These are phyloP conservation scores for Tephrocybe sp. DNA, from an alignment of 768 basidiomycete genomes.

Conservation along the genomic window DNA sequence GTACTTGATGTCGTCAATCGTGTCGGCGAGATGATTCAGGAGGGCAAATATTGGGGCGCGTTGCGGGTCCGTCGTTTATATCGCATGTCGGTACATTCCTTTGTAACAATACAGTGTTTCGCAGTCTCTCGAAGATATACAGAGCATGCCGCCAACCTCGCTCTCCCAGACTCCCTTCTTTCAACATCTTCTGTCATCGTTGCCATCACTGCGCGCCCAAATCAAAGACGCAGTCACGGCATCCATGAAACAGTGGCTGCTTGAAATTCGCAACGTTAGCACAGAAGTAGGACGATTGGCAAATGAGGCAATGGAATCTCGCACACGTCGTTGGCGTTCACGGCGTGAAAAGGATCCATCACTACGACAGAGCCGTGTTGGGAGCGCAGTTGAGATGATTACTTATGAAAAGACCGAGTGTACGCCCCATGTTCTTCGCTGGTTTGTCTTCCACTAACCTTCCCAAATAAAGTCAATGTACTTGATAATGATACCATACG, in stretches of 20 bases:
- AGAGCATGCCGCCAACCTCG: constrained; percentile 84
- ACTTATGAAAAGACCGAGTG: constrained; percentile 94
- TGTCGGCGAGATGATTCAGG: constrained; percentile 89
- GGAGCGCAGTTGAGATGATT: constrained; percentile 90
- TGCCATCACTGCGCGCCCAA: constrained; percentile 86
- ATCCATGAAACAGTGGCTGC: constrained; percentile 94
- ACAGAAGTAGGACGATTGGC: constrained; percentile 84
- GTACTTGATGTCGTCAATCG: constrained; percentile 91
- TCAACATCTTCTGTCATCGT: constrained; percentile 84
- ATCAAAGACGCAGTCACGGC: constrained; percentile 94
- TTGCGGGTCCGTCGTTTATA: constrained; percentile 70
- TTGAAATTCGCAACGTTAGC: constrained; percentile 90
- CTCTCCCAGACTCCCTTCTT: constrained; percentile 93
- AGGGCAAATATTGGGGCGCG: constrained; percentile 97
- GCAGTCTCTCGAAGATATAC: constrained; percentile 94
- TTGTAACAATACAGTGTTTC: constrained; percentile 29
- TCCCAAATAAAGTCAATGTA: constrained; percentile 71
- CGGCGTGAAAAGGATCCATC: constrained; percentile 85
- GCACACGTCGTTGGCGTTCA: constrained; percentile 80
- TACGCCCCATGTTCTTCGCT: constrained; percentile 38
- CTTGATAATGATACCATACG: constrained; percentile 86
- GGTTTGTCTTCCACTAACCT: constrained; percentile 11
- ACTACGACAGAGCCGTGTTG: constrained; percentile 73
- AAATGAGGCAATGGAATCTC: constrained; percentile 84
- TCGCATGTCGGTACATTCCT: constrained; percentile 30